phyloP scores from a whole-genome alignment of 2,329 filamentous ascomycete species.

The Didymella segeticola region DNA sequence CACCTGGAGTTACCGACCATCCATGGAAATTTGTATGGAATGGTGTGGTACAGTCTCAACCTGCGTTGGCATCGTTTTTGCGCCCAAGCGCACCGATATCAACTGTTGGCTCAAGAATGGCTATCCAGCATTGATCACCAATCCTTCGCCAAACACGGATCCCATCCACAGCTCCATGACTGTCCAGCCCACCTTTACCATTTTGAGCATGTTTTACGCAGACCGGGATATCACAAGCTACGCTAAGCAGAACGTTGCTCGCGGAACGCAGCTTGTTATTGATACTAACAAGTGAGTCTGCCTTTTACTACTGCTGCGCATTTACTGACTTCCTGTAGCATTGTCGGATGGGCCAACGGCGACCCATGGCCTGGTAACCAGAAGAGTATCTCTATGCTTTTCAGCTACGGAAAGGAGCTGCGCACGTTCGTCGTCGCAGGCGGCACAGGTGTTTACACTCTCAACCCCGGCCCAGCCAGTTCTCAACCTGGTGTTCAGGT shows the following conservation, averaged over 20 bases:
- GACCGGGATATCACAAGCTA: slow-evolving; percentile 11
- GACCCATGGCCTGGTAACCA: slow-evolving; percentile 10
- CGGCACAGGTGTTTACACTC: neutral
- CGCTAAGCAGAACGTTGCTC: slow-evolving; percentile 3
- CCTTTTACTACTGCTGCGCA: too few relatives aligned
- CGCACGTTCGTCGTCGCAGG: slow-evolving; percentile 7
- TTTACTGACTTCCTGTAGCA: neutral
- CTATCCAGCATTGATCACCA: neutral
- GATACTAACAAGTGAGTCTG: slow-evolving; percentile 4
- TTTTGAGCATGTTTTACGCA: slow-evolving; percentile 15
- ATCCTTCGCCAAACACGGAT: slow-evolving; percentile 1
- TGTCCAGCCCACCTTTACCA: neutral
- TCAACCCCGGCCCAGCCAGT: slow-evolving; percentile 8
- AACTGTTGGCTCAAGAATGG: slow-evolving; percentile 12
- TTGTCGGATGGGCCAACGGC: slow-evolving; percentile 14
- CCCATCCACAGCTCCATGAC: slow-evolving; percentile 9
- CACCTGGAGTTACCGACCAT: slow-evolving; percentile 1
- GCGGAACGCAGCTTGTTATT: slow-evolving; percentile 10
- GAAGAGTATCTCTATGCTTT: slow-evolving; percentile 14
- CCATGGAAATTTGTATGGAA: slow-evolving; percentile 8
- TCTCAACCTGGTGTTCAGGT: slow-evolving; percentile 7
- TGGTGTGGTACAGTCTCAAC: slow-evolving; percentile 9
- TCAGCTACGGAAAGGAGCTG: slow-evolving; percentile 9
- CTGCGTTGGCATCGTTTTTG: slow-evolving; percentile 5
- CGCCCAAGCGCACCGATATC: neutral